Base-by-base conservation (phyloP, 176 grass and related monocot genomes). In the Carex pumila region DNA sequence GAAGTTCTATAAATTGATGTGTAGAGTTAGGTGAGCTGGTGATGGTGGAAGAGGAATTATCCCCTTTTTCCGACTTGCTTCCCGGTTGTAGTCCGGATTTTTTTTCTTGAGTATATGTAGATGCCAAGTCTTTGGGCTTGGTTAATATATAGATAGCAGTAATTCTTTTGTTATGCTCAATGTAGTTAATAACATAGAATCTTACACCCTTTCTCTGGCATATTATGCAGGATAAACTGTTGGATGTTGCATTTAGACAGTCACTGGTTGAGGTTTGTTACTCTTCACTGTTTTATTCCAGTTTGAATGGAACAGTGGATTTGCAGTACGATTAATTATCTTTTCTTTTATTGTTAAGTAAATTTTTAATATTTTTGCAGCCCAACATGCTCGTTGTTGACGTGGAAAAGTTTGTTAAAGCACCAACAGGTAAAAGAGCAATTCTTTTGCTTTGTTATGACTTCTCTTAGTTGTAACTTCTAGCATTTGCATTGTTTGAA, bases 331-430 rank as follows among this genome's bases (percentile, higher is more conserved):
- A 54, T 78, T 78, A 3, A 53, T 50, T 30, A 22, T 12, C 69
- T 84, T 52, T 71, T 78, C 8, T 80, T 45, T 21, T 83, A 31
- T 65, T 52, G 4, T 72, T 86, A 71, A 60, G 82, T 10, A 82
- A 11, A 75, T n/a, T 55, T 8, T 6, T 21, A 18, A 80, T 86
- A 3, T 82, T 71, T 90, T 82, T 74, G 87, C 91, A 99, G 96
- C 96, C 96, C 58, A 99, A 95, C 53, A 93, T 99, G 96, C 85
- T 99, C 81, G 96, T 99, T 88, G 87, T 99, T 87, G 96, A 99
- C 85, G 67, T 99, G 86, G 93, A 95, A 55, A 99, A 95, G 84
- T 95, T 95, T 87, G 83, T 90, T 50, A 89, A 88, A 13, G 39
- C 87, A 15, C 83, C 90, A 53, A 47, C 85, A 99, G 96, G 96